A percentile compares a stretch with the other conserved stretches of the same genome.
These are phyloP conservation scores for Scheffersomyces quercinus DNA, from an alignment of 1,139 yeast genomes.

Conservation along the genomic window DNA sequence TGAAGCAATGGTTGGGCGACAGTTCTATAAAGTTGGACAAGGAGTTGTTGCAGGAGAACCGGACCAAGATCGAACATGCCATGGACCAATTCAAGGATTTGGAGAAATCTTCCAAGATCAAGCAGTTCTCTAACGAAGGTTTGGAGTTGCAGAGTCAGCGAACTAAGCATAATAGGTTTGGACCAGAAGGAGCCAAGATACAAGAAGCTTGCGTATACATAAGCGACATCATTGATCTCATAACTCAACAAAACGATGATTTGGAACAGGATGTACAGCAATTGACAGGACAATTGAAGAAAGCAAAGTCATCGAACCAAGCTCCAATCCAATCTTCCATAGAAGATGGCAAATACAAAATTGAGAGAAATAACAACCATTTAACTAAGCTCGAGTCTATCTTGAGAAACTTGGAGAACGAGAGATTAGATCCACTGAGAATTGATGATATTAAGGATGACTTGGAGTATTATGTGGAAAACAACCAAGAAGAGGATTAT, in stretches of 20 bases:
- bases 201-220: slow-evolving; percentile 74
- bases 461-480: slow-evolving; percentile 89
- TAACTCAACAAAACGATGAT: slow-evolving; percentile 78
- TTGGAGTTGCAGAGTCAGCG: slow-evolving; percentile 63
- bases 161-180: slow-evolving; percentile 37
- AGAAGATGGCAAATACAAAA: slow-evolving; percentile 60
- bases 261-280: slow-evolving; percentile 77
- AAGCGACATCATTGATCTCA: slow-evolving; percentile 74
- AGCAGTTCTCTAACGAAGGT: slow-evolving; percentile 95
- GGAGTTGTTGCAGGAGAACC: slow-evolving; percentile 67
- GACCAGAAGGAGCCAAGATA: slow-evolving; percentile 73
- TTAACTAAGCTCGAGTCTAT: slow-evolving; percentile 75
- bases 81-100: slow-evolving; percentile 97
- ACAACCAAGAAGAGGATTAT: slow-evolving; percentile 94
- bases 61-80: slow-evolving; percentile 82
- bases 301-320: slow-evolving; percentile 50
- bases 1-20: slow-evolving; percentile 93
- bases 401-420: slow-evolving; percentile 77
- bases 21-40: slow-evolving; percentile 92
- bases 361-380: slow-evolving; percentile 82
- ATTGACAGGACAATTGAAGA: slow-evolving; percentile 43
- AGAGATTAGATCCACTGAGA: slow-evolving; percentile 77
- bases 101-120: slow-evolving; percentile 92
- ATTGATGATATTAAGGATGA: slow-evolving; percentile 85
- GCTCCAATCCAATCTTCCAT: slow-evolving; percentile 48